Conservation (phyloP, 257 asterid species). For the Euphrasia confusa region DNA sequence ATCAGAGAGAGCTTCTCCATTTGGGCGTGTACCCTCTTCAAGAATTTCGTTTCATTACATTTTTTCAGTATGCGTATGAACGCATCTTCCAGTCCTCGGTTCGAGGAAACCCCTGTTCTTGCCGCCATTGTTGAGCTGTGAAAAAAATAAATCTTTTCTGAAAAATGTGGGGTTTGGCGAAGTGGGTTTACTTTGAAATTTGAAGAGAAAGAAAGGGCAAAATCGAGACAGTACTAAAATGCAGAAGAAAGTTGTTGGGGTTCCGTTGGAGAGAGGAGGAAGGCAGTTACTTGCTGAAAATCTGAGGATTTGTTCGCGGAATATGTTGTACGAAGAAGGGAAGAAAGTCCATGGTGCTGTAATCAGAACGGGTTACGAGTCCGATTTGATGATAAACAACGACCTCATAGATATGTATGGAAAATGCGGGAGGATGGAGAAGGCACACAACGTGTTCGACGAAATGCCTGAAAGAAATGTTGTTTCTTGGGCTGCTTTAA, state of each 20-base stretch:
- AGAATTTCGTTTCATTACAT: slow-evolving; percentile 30
- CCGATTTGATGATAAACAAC: slow-evolving; percentile 38
- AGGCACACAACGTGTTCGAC: slow-evolving; percentile 40
- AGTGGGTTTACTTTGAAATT: too few relatives aligned
- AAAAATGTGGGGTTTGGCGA: neutral
- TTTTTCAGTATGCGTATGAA: slow-evolving; percentile 44
- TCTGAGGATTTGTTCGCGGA: slow-evolving; percentile 45
- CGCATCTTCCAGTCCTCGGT: slow-evolving; percentile 54
- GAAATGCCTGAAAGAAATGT: slow-evolving; percentile 51
- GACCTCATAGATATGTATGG: slow-evolving; percentile 45
- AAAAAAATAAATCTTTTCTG: too few relatives aligned
- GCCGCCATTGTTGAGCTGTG: neutral
- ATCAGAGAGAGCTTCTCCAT: slow-evolving; percentile 50
- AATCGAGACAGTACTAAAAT: too few relatives aligned
- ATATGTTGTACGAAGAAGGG: slow-evolving; percentile 36
- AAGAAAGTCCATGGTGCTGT: slow-evolving; percentile 48
- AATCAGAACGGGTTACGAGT: slow-evolving; percentile 39
- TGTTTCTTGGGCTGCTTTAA: slow-evolving; percentile 59
- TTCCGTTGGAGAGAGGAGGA: slow-evolving; percentile 29
- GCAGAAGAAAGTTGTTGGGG: neutral
- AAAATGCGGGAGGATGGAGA: slow-evolving; percentile 41
- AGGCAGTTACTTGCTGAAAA: slow-evolving; percentile 40
- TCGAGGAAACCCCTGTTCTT: slow-evolving; percentile 33
- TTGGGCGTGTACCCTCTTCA: slow-evolving; percentile 71
- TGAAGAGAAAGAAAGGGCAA: too few relatives aligned